Evolutionary conservation across 805 yeast genomes (phyloP).

Genomic region (Saccharomycopsis capsularis): DNA sequence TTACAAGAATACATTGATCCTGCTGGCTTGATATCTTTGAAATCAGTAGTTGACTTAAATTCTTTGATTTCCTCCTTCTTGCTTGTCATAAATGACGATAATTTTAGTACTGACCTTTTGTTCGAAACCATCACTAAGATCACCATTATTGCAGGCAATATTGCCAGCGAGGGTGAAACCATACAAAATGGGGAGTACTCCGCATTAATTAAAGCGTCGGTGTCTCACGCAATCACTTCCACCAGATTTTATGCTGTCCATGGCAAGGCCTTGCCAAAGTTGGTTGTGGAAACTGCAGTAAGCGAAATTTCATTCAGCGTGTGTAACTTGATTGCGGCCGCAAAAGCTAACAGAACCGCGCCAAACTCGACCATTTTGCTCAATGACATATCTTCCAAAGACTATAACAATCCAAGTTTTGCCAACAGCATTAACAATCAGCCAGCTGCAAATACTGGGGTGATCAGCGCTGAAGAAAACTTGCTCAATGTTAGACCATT

Average conservation of each 20-base stretch:
- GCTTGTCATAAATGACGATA: slow-evolving; percentile 25
- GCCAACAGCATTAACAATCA: not conserved
- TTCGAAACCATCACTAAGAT: slow-evolving; percentile 48
- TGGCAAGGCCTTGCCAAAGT: slow-evolving; percentile 55
- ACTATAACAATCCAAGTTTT: not conserved
- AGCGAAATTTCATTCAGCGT: slow-evolving; percentile 64
- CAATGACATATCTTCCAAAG: slow-evolving; percentile 19
- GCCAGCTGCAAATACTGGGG: not conserved
- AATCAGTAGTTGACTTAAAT: slow-evolving; percentile 40
- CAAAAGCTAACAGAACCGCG: slow-evolving; percentile 34
- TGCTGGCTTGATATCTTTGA: slow-evolving; percentile 41
- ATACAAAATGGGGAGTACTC: slow-evolving; percentile 35
- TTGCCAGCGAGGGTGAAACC: slow-evolving; percentile 26
- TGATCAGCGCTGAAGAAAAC: not conserved
- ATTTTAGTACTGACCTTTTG: slow-evolving; percentile 32
- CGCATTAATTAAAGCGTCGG: slow-evolving; percentile 51
- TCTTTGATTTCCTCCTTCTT: slow-evolving; percentile 33
- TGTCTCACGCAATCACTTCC: slow-evolving; percentile 69
- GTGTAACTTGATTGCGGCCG: slow-evolving; percentile 52
- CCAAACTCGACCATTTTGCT: not conserved
- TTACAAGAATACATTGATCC: slow-evolving; percentile 29
- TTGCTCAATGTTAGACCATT: slow-evolving; percentile 41
- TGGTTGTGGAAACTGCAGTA: slow-evolving; percentile 67
- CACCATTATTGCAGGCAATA: slow-evolving; percentile 33
- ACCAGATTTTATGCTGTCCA: slow-evolving; percentile 68